A percentile compares a stretch with the other conserved stretches of the same genome.
Conservation (phyloP, 257 asterid genomes). For the Solanum ossicruentum region DNA sequence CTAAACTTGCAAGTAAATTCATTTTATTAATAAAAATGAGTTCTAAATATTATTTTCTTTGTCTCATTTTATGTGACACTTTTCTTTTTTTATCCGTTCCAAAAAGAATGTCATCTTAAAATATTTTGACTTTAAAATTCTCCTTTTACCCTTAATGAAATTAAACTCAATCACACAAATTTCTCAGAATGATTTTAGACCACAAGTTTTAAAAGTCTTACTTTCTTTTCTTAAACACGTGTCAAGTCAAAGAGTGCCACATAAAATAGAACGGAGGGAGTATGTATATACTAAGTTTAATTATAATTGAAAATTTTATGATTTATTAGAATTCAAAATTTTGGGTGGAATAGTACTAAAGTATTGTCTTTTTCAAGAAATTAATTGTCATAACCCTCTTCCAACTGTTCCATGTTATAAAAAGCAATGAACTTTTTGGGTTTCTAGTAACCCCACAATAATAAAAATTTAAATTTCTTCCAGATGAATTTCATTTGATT, state of each 20-base stretch:
- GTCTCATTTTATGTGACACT: too few relatives aligned
- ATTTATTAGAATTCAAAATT: background rate
- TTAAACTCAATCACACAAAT: too few relatives aligned
- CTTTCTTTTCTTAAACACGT: too few relatives aligned
- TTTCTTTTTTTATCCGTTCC: too few relatives aligned
- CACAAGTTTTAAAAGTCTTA: too few relatives aligned
- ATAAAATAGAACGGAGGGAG: too few relatives aligned
- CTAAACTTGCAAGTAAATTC: background rate
- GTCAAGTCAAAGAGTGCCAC: too few relatives aligned
- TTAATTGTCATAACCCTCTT: background rate
- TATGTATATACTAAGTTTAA: background rate
- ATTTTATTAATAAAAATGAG: background rate
- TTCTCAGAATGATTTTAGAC: too few relatives aligned
- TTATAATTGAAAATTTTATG: background rate
- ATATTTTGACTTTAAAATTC: too few relatives aligned
- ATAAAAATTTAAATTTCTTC: background rate
- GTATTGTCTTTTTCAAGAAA: background rate
- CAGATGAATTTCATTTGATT: background rate
- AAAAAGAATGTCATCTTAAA: too few relatives aligned
- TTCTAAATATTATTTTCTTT: background rate
- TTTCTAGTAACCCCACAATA: background rate
- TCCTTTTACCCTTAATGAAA: too few relatives aligned
- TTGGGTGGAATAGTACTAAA: background rate
- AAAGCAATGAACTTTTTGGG: background rate
- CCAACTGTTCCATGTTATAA: background rate